A percentile compares a stretch with the other conserved stretches of the same genome.
Conservation (phyloP, 305 asterid species). For the Fraxinus velutina region DNA sequence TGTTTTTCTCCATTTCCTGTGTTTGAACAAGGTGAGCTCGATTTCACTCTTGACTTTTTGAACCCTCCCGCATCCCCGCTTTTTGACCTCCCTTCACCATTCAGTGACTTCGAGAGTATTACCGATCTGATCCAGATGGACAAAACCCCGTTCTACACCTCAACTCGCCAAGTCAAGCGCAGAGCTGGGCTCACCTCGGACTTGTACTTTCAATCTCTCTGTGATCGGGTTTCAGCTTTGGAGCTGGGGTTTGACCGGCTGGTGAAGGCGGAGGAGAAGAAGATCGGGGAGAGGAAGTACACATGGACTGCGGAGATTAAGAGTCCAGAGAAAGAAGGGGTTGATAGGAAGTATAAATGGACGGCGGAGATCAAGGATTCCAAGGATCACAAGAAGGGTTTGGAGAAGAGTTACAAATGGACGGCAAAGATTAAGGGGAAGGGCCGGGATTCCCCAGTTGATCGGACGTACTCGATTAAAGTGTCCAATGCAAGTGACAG, state of each 20-base stretch:
- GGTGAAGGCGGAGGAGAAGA: conserved; percentile 33
- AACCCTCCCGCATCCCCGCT: conserved; percentile 25
- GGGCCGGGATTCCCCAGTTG: conserved; percentile 37
- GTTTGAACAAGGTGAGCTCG: conserved; percentile 42
- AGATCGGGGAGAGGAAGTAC: conserved; percentile 66
- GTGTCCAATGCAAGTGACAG: conserved; percentile 39
- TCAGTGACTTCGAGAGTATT: conserved; percentile 46
- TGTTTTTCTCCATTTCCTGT: conserved; percentile 29
- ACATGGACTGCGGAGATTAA: conserved; percentile 84
- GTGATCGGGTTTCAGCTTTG: conserved; percentile 65
- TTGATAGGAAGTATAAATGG: conserved; percentile 65
- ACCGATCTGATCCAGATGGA: conserved; percentile 79
- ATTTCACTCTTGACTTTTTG: conserved; percentile 44
- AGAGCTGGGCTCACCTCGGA: conserved; percentile 33
- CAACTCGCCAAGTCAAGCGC: conserved; percentile 46
- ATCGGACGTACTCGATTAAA: conserved; percentile 53
- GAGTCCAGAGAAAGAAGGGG: conserved; percentile 48
- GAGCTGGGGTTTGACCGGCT: conserved; percentile 53
- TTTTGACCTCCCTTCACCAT: conserved; percentile 14
- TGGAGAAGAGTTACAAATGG: conserved; percentile 55
- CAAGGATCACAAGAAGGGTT: conserved; percentile 44
- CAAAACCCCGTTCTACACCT: conserved; percentile 37
- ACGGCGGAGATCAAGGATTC: conserved; percentile 55
- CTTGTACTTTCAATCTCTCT: conserved; percentile 42
- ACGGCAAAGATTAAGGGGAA: conserved; percentile 74